These are phyloP conservation scores for Ceratobasidium sp. DNA, from an alignment of 1,284 basidiomycete genomes.

Conservation along the genomic window DNA sequence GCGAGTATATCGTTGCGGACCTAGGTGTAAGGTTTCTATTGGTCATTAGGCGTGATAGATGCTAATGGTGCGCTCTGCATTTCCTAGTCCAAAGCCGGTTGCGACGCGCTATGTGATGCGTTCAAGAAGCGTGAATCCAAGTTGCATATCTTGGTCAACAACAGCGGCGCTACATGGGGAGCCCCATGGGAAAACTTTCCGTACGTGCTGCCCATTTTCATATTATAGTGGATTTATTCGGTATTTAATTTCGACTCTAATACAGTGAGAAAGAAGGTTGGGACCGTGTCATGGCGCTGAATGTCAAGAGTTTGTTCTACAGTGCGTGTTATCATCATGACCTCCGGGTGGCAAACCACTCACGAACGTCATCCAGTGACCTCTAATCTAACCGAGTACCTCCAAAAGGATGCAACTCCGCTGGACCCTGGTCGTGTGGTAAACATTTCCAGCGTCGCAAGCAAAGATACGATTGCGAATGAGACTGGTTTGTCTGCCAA, in stretches of 20 bases:
- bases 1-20: constrained; percentile 78
- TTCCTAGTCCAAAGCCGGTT: constrained; percentile 77
- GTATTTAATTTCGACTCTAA: not conserved
- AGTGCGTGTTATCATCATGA: constrained; percentile 55
- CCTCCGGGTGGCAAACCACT: constrained; percentile 43
- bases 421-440: constrained; percentile 78
- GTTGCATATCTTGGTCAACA: constrained; percentile 83
- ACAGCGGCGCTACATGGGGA: constrained; percentile 84
- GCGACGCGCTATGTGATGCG: constrained; percentile 74
- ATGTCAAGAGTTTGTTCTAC: constrained; percentile 85
- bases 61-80: not conserved
- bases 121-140: constrained; percentile 75
- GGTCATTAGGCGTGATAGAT: constrained; percentile 16
- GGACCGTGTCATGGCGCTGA: constrained; percentile 82
- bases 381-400: constrained; percentile 67
- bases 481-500: constrained; percentile 61
- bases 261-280: constrained; percentile 67
- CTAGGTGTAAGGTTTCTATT: constrained; percentile 64
- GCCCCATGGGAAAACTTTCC: constrained; percentile 78
- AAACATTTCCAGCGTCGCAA: constrained; percentile 82
- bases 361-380: constrained; percentile 50
- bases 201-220: not conserved
- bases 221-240: not conserved
- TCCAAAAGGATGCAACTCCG: constrained; percentile 74
- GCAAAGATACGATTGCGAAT: constrained; percentile 64